Evolutionary conservation across 2,329 filamentous ascomycete genomes (phyloP).

Genomic region (Colletotrichum aenigma): DNA sequence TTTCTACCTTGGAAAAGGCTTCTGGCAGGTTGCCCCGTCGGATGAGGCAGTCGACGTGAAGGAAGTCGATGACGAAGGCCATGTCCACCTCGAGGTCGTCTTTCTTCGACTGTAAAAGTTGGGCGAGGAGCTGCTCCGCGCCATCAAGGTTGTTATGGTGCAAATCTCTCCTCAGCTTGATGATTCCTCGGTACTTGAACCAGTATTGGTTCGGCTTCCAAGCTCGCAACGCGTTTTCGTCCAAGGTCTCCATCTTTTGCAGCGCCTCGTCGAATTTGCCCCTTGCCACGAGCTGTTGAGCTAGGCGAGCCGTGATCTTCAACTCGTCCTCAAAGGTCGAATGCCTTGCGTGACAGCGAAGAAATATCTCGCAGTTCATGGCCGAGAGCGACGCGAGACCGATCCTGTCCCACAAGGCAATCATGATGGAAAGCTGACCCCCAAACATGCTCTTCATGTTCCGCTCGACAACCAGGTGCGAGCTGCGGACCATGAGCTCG

Average conservation of each 20-base stretch:
- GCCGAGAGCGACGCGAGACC: conserved; percentile 63
- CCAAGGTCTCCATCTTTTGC: conserved; percentile 45
- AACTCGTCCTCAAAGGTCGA: conserved; percentile 76
- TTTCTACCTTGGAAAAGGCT: conserved; percentile 54
- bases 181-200: conserved; percentile 68
- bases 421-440: conserved; percentile 73
- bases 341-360: conserved; percentile 69
- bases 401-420: conserved; percentile 77
- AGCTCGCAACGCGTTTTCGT: conserved; percentile 67
- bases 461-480: conserved; percentile 79
- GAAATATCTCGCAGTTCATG: conserved; percentile 73
- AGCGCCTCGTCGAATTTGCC: conserved; percentile 76
- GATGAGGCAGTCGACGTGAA: conserved; percentile 57
- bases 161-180: conserved; percentile 68
- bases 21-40: conserved; percentile 51
- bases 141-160: conserved; percentile 58
- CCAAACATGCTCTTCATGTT: conserved; percentile 76
- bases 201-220: conserved; percentile 81
- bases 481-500: conserved; percentile 82
- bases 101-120: conserved; percentile 55
- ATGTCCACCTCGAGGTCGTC: conserved; percentile 59
- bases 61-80: conserved; percentile 52
- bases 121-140: conserved; percentile 53
- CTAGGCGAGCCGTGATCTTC: conserved; percentile 73
- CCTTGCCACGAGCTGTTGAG: conserved; percentile 59